Conservation (phyloP, 768 basidiomycete genomes). For the Amanita rubescens region DNA sequence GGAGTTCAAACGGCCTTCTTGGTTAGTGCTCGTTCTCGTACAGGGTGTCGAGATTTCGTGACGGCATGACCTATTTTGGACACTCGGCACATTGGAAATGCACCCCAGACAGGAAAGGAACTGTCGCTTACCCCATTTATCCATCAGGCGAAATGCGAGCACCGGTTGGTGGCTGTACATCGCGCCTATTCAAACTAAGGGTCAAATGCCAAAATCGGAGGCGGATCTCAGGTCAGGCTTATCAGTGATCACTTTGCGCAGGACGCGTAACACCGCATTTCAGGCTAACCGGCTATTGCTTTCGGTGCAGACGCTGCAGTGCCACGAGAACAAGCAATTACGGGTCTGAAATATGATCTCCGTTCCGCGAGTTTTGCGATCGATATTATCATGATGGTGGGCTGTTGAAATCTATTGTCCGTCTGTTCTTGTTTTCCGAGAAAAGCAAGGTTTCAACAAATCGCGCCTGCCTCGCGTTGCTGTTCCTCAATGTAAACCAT, state of each 20-base stretch:
- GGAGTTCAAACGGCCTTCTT: background rate
- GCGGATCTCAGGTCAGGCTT: background rate
- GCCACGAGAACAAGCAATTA: background rate
- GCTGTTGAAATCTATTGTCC: too few species aligned
- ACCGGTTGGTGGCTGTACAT: conserved; percentile 8
- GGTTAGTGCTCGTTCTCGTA: background rate
- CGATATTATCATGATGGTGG: background rate
- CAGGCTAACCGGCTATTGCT: background rate
- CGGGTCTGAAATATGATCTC: background rate
- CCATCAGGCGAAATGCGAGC: conserved; percentile 5
- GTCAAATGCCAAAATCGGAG: background rate
- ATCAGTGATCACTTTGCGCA: too few species aligned
- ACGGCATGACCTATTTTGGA: background rate
- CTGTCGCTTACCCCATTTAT: conserved; percentile 3
- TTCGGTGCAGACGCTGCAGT: background rate
- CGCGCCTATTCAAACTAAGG: background rate
- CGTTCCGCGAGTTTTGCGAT: background rate
- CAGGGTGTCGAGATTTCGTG: background rate
- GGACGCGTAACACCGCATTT: background rate
- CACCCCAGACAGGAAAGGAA: conserved; percentile 8
- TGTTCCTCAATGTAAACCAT: background rate
- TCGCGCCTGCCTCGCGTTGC: background rate
- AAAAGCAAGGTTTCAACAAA: background rate
- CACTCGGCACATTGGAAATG: conserved; percentile 9
- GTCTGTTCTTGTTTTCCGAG: background rate